These are phyloP conservation scores for Echeveria elegans DNA, from an alignment of 164 flowering plant genomes.

Conservation along the genomic window DNA sequence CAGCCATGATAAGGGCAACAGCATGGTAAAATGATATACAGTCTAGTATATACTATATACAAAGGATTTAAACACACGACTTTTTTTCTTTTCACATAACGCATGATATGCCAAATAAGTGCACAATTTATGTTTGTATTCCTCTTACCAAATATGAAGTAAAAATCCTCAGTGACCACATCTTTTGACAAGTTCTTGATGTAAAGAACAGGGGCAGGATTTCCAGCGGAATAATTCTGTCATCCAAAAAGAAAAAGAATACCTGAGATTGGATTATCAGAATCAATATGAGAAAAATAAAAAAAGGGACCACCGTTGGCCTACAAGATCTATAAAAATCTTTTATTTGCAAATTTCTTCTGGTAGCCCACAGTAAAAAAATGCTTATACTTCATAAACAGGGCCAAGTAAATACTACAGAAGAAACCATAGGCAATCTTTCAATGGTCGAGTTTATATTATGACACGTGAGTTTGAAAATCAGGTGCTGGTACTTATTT, in stretches of 20 bases:
- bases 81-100: neutral
- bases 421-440: neutral
- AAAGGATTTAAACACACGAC: neutral
- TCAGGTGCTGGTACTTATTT: neutral
- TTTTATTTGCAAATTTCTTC: neutral
- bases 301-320: neutral
- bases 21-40: neutral
- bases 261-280: neutral
- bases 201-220: slow-evolving; percentile 72
- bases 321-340: neutral
- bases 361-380: neutral
- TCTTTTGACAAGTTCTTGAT: slow-evolving; percentile 92
- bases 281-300: neutral
- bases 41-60: too few relatives aligned
- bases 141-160: slow-evolving; percentile 76
- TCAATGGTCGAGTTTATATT: neutral
- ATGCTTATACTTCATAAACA: too few relatives aligned
- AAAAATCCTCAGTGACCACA: slow-evolving; percentile 74
- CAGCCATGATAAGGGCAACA: slow-evolving; percentile 3
- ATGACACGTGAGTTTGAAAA: neutral
- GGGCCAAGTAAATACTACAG: too few relatives aligned
- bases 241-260: slow-evolving; percentile 5
- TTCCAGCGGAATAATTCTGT: slow-evolving; percentile 86
- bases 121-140: neutral
- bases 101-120: neutral